Evolutionary conservation across 2,329 filamentous ascomycete genomes (phyloP), one percentile per base, ranked within the genome.

Genomic region (Pseudocercospora musae): DNA sequence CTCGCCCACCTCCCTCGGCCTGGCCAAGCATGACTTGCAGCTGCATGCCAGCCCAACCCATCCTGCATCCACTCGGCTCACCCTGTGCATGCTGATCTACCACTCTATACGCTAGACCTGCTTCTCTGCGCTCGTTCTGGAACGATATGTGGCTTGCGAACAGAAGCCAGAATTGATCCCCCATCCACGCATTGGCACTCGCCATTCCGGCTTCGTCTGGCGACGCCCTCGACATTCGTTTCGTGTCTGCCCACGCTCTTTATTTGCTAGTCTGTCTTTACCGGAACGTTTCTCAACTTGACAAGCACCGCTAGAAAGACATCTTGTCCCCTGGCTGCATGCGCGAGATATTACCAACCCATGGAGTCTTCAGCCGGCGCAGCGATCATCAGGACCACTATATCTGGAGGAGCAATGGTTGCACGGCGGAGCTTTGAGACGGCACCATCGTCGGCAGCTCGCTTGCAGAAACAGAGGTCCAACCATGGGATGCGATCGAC

Each of bases 391-490:
- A 20, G 21, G 15, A 57, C 55, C 25, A 49, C 55, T 42, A 57
- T 57, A 18, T 57, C 40, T n/a, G 40, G 37, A 46, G 55, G 37
- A 20, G 46, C 40, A n/a, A 63, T 60, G 62, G 64, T 66, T 10
- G 58, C 60, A 31, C 60, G 65, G 58, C 48, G 59, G 9, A 70
- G 65, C 59, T 46, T 61, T 23, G 69, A 71, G 52, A 62, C 61
- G 25, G 56, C 21, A 27, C 54, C 64, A 44, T 37, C 44, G 18
- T 42, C 59, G n/a, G 25, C 60, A 10, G 55, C 60, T 40, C 65
- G 64, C 15, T 44, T 71, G 40, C 67, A 66, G 57, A 71, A 72
- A 63, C 68, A 72, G 50, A 60, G 62, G 23, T 68, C 69, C 4
- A 63, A 60, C 44, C 58, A 62, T 23, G 67, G 63, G 6, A 61